Base-by-base conservation (phyloP, 192 early-diverging fungal genomes). In the Phycomyces blakesleeanus region DNA sequence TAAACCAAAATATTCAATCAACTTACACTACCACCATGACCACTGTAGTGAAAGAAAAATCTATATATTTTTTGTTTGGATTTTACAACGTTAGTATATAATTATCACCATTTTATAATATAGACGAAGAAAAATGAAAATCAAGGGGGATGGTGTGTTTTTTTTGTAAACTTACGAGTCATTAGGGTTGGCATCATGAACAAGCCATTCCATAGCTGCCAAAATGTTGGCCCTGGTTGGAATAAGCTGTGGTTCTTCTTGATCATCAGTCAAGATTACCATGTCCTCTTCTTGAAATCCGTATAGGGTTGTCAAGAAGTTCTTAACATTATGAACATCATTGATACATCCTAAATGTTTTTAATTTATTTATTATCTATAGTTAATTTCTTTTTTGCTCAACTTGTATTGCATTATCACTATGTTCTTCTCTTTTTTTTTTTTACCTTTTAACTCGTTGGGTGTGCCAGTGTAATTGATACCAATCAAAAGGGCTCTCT, bases 401-500 rank as follows among this genome's bases (percentile, higher is more conserved):
- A n/a, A n/a, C n/a, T n/a, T 15, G 10, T 22, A 47, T 16, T 1
- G 41, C 21, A 3, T 38, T 26, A 20, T 21, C 5, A 51, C 18
- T 5, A 42, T 6, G 49, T 6, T 41, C 1, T 25, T 1, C 5
- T 26, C 8, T 39, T 39, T 16, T 22, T 8, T 16, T 26, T 14
- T 41, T 51, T 41, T 50, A 76, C 76, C 76, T 64, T 66, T 75
- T 22, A 91, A 84, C 68, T 85, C 76, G 40, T 77, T 74, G 58
- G 74, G 76, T 51, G 81, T 77, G 37, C 82, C 78, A 55, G 82
- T 78, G 75, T 97, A 97, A 72, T 97, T 97, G 74, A 96, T 92
- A 25, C 95, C 95, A 61, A 97, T 87, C 40, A 97, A 78, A 37
- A 97, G 76, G 8, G 92, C 94, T 26, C 83, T 83, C 73, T 90